Evolutionary conservation across 768 basidiomycete genomes (phyloP).

Genomic region (Gloeopeniophorella convolvens): DNA sequence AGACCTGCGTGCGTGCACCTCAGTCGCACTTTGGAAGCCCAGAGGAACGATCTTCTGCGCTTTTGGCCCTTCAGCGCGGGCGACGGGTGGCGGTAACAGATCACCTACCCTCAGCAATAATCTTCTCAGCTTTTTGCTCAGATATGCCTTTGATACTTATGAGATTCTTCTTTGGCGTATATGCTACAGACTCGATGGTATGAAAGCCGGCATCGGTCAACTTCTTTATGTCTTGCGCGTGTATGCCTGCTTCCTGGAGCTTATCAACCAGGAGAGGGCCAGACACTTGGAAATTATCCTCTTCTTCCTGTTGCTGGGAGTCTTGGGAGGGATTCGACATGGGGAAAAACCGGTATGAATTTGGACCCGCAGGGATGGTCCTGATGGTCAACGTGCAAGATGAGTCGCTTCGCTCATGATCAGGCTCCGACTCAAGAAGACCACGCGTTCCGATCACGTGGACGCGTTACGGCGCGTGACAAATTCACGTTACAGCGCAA

Average conservation of each 20-base stretch:
- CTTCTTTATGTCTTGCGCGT: constrained; percentile 90
- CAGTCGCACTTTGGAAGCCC: constrained; percentile 97
- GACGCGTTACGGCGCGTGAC: constrained; percentile 6
- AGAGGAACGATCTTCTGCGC: constrained; percentile 95
- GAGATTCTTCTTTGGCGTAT: constrained; percentile 91
- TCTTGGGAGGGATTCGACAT: constrained; percentile 56
- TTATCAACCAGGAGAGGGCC: constrained; percentile 85
- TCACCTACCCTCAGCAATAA: constrained; percentile 74
- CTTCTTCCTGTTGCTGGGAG: constrained; percentile 42
- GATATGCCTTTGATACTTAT: constrained; percentile 94
- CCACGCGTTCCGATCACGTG: constrained; percentile 16
- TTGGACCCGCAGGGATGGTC: neutral
- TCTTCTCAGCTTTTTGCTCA: constrained; percentile 96
- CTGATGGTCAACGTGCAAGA: too few species aligned
- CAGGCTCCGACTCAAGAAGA: too few species aligned
- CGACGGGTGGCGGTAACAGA: neutral
- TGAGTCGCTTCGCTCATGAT: too few species aligned
- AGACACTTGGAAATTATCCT: constrained; percentile 49
- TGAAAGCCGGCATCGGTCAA: constrained; percentile 85
- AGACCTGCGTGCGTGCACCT: constrained; percentile 89
- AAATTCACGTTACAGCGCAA: neutral
- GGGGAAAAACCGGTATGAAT: neutral
- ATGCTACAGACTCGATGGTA: constrained; percentile 93
- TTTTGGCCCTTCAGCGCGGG: constrained; percentile 27
- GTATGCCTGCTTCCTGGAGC: constrained; percentile 83